These are phyloP conservation scores for Bruguiera hainesii DNA, from an alignment of 441 rosid species.

Conservation along the genomic window DNA sequence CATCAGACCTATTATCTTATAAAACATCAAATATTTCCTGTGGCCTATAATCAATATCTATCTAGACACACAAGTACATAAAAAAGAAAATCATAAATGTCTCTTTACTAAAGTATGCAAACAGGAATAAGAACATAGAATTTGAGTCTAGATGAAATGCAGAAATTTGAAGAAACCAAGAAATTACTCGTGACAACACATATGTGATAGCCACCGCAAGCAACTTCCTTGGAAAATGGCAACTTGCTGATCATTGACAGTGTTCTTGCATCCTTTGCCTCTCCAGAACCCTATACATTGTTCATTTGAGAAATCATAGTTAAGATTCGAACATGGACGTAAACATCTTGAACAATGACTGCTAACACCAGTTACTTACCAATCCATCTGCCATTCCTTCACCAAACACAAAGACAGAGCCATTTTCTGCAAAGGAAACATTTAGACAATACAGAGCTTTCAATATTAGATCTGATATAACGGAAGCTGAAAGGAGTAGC, in stretches of 20 bases:
- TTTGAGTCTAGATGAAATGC: background rate
- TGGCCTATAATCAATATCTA: no score
- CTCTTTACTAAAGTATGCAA: background rate
- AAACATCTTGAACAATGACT: slow-evolving; percentile 3
- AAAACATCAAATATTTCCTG: no score
- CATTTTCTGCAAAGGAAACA: slow-evolving; percentile 61
- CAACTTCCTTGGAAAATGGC: slow-evolving; percentile 70
- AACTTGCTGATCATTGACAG: slow-evolving; percentile 54
- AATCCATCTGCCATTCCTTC: slow-evolving; percentile 49
- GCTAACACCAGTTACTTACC: slow-evolving; percentile 34
- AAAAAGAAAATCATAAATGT: no score
- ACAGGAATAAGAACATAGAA: background rate
- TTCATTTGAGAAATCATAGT: slow-evolving; percentile 14
- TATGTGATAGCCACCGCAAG: slow-evolving; percentile 95
- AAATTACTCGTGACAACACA: slow-evolving; percentile 76
- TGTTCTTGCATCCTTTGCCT: slow-evolving; percentile 43
- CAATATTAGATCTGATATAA: background rate
- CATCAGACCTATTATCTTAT: no score
- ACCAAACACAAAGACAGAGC: slow-evolving; percentile 78
- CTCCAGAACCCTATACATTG: slow-evolving; percentile 51
- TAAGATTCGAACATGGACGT: slow-evolving; percentile 6
- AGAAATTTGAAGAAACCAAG: slow-evolving; percentile 3
- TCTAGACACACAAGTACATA: no score
- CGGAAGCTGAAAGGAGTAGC: background rate
- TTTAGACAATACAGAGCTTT: slow-evolving; percentile 19